These are phyloP conservation scores for Xylaria sp. DNA, from an alignment of 2,329 filamentous ascomycete species.

Conservation along the genomic window DNA sequence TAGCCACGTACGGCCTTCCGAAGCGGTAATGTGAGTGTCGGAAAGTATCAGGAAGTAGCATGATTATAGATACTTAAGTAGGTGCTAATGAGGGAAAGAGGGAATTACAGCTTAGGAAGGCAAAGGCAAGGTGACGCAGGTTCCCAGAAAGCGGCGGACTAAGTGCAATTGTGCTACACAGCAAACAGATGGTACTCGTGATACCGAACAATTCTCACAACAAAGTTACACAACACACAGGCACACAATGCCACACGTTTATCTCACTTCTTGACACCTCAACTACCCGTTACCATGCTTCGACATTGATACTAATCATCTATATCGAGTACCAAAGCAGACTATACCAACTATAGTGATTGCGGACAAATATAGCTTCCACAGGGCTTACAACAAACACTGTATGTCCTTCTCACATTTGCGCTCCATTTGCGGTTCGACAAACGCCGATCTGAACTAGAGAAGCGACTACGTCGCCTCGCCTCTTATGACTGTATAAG, in stretches of 20 bases:
- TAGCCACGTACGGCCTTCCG: too few species aligned
- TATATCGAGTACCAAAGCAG: not conserved
- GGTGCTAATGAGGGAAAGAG: not conserved
- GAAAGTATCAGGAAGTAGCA: not conserved
- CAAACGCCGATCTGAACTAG: not conserved
- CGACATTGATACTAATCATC: not conserved
- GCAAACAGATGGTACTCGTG: slow-evolving; percentile 24
- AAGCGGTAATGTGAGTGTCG: not conserved
- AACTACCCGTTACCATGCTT: slow-evolving; percentile 1
- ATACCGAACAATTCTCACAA: slow-evolving; percentile 24
- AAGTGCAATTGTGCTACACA: slow-evolving; percentile 12
- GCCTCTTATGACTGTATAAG: not conserved
- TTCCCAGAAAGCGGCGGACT: slow-evolving; percentile 4
- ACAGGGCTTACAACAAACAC: not conserved
- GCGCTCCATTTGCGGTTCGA: not conserved
- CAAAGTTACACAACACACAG: not conserved
- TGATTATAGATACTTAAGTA: not conserved
- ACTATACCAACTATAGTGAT: not conserved
- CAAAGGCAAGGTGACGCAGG: slow-evolving; percentile 20
- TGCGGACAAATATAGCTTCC: not conserved
- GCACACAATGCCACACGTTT: slow-evolving; percentile 21
- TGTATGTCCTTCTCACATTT: slow-evolving; percentile 5
- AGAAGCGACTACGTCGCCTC: not conserved
- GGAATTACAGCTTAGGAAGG: not conserved
- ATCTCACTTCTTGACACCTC: slow-evolving; percentile 4